phyloP scores from a whole-genome alignment of 2,329 filamentous ascomycete genomes.

The Eurotiales sp. region DNA sequence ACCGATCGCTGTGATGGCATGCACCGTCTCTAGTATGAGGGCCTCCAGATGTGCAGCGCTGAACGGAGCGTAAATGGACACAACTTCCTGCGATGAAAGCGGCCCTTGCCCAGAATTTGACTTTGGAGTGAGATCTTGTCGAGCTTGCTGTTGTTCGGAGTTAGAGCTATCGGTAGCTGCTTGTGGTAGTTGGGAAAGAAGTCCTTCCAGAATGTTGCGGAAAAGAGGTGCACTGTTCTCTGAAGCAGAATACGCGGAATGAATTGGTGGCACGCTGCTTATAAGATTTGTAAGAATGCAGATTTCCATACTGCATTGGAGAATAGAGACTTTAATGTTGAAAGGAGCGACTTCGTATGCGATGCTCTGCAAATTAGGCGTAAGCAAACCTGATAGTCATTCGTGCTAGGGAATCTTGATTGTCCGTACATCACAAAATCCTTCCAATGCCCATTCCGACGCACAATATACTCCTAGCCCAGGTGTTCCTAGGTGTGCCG shows the following conservation, averaged over 20 bases:
- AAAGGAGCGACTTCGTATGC: slow-evolving; percentile 96
- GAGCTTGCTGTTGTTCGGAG: slow-evolving; percentile 12
- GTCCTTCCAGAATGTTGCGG: slow-evolving; percentile 74
- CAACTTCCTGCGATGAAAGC: slow-evolving; percentile 44
- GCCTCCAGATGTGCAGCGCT: slow-evolving; percentile 65
- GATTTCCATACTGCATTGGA: slow-evolving; percentile 93
- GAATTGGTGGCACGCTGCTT: slow-evolving; percentile 73
- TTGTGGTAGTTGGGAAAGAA: slow-evolving; percentile 72
- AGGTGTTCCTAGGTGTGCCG: slow-evolving; percentile 87
- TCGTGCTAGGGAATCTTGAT: background rate
- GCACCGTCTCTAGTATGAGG: slow-evolving; percentile 82
- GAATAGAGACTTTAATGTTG: slow-evolving; percentile 92
- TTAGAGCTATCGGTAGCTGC: slow-evolving; percentile 4
- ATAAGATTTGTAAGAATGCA: slow-evolving; percentile 82
- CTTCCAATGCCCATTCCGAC: slow-evolving; percentile 90
- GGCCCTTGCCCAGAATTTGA: slow-evolving; percentile 18
- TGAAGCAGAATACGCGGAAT: slow-evolving; percentile 62
- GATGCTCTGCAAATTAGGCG: slow-evolving; percentile 52
- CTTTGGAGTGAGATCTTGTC: slow-evolving; percentile 1
- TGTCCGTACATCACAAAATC: slow-evolving; percentile 73
- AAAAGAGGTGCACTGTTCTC: slow-evolving; percentile 74
- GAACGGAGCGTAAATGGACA: slow-evolving; percentile 71
- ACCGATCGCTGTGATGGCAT: slow-evolving; percentile 85
- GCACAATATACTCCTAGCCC: slow-evolving; percentile 88
- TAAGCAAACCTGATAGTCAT: background rate